Evolutionary conservation across 2,329 filamentous ascomycete genomes (phyloP).

Genomic region (Scytalidium sp.): DNA sequence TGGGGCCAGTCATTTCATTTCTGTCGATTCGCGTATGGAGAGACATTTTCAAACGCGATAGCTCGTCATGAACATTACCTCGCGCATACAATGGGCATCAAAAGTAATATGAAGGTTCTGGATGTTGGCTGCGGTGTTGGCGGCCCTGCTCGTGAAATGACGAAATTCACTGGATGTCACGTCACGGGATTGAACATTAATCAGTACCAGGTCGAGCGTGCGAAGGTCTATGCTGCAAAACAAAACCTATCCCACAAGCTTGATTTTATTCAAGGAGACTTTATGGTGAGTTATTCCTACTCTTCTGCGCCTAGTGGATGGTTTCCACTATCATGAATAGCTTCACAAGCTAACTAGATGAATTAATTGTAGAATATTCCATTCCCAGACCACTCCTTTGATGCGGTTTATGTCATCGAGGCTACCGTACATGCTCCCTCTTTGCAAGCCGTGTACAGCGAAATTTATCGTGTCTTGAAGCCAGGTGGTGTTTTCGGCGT

Average conservation of each 20-base stretch:
- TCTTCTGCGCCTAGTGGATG: not conserved
- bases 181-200: conserved; percentile 97
- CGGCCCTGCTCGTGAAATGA: conserved; percentile 92
- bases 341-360: not conserved
- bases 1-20: conserved; percentile 98
- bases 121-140: conserved; percentile 98
- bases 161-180: conserved; percentile 90
- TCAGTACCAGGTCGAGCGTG: conserved; percentile 96
- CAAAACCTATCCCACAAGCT: conserved; percentile 80
- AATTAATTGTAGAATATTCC: conserved; percentile 71
- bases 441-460: conserved; percentile 87
- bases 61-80: conserved; percentile 98
- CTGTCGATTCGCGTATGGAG: conserved; percentile 86
- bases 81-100: conserved; percentile 82
- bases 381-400: conserved; percentile 88
- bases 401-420: conserved; percentile 95
- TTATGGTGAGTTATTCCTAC: conserved; percentile 62
- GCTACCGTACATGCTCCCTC: conserved; percentile 92
- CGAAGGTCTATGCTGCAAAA: conserved; percentile 80
- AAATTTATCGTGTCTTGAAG: conserved; percentile 95
- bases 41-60: conserved; percentile 88
- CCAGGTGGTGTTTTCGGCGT: conserved; percentile 94
- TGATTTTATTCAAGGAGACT: conserved; percentile 90
- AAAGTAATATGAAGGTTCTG: conserved; percentile 84
- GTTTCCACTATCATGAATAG: not conserved